A percentile compares a stretch with the other conserved stretches of the same genome.
phyloP scores from a whole-genome alignment of 1,139 yeast species.

The Eremothecium sinecaudum region DNA sequence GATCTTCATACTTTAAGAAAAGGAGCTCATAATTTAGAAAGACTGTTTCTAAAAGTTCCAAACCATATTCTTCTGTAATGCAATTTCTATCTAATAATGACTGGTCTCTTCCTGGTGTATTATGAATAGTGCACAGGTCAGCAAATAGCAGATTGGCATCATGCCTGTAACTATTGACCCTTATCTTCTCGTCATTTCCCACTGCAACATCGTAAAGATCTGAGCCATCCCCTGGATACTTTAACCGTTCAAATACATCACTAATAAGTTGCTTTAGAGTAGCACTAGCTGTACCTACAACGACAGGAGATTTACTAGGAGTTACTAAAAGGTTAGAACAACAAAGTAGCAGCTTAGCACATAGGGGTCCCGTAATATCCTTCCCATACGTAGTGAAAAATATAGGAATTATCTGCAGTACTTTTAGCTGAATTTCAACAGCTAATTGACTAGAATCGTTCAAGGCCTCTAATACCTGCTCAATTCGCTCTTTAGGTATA shows the following conservation, averaged over 20 bases:
- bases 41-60: conserved; percentile 69
- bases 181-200: conserved; percentile 38
- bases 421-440: conserved; percentile 73
- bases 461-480: conserved; percentile 53
- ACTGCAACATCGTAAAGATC: conserved; percentile 32
- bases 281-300: conserved; percentile 87
- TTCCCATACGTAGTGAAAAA: conserved; percentile 55
- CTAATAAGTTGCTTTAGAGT: conserved; percentile 79
- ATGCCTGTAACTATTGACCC: conserved; percentile 45
- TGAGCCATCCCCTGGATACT: conserved; percentile 30
- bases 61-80: conserved; percentile 58
- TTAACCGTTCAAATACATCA: conserved; percentile 60
- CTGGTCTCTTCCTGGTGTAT: conserved; percentile 42
- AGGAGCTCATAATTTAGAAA: conserved; percentile 44
- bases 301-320: conserved; percentile 63
- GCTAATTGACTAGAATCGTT: conserved; percentile 69
- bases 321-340: conserved; percentile 60
- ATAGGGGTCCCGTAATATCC: conserved; percentile 45
- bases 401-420: conserved; percentile 76
- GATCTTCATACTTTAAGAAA: conserved; percentile 53
- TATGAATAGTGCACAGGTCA: conserved; percentile 64
- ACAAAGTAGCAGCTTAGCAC: conserved; percentile 53
- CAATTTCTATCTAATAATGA: conserved; percentile 42
- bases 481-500: conserved; percentile 45
- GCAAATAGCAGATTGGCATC: conserved; percentile 63